Base-by-base conservation (phyloP, 2,329 filamentous ascomycete species). In the Aspergillus luchuensis region DNA sequence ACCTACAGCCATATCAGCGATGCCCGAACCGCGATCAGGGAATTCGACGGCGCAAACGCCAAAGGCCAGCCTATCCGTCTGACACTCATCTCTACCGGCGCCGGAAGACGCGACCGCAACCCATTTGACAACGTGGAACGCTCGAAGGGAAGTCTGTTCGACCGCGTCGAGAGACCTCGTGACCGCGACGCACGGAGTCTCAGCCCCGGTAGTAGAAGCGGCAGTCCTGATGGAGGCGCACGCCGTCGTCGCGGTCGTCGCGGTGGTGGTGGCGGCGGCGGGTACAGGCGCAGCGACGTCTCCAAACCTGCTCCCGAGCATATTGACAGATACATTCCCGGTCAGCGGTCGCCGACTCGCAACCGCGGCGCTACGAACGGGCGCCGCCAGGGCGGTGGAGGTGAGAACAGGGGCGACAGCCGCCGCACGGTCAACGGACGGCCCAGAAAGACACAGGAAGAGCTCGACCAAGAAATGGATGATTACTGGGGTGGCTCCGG, bases 381-480 rank as follows among this genome's bases (percentile, higher is more conserved):
- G 78, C 58, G 79, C 80, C 64, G 72, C 73, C 43, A 73, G 70
- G 49, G 73, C 72, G 41, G 68, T 72, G 51, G 64, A 47, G 28
- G 69, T 13, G 23, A 72, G 21, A 70, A 65, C 25, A 62, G 60
- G 43, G 64, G 59, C 61, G 72, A 61, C 57, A 68, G 72, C 76
- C 62, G 79, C 77, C 66, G 79, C 33, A 80, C 80, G 50, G 81
- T 80, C 17, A 83, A 85, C 56, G 68, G 66, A 21, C 85, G 91
- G 52, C 83, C 87, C 2, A 89, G 87, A 78, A 97, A 96, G 84
- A 97, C 93, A 0, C 90, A 92, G 67, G 91, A 96, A 69, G 91
- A 97, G 74, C 82, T 97, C 43, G 93, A 97, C 74, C 91, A 91
- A n/a, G 93, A 97, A 78, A 97, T 97, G 93, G 92, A 89, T 30